Conservation (phyloP, 228 moss, liverwort and hornwort genomes). For the Sphagnum magellanicum region DNA sequence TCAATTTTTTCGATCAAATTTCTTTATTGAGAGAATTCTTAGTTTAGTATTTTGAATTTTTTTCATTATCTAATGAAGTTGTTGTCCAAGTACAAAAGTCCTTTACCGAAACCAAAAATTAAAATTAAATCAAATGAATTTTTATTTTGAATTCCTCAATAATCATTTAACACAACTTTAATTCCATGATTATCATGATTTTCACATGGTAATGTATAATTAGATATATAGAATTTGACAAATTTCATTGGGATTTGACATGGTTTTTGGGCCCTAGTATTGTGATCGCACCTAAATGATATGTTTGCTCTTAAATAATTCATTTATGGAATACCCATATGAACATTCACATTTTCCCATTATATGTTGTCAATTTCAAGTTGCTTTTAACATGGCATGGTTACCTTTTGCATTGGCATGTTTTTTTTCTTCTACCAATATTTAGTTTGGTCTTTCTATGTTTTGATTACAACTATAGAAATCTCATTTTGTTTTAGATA, state of each 20-base stretch:
- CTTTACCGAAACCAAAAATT: slow-evolving; percentile 13
- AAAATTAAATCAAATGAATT: too few species aligned
- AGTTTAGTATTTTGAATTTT: too few species aligned
- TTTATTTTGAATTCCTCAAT: too few species aligned
- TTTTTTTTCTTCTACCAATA: not conserved
- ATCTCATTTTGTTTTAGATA: slow-evolving; percentile 24
- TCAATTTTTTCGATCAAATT: too few species aligned
- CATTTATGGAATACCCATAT: slow-evolving; percentile 70
- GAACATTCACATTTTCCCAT: slow-evolving; percentile 66
- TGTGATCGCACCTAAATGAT: slow-evolving; percentile 42
- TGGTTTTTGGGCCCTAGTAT: too few species aligned
- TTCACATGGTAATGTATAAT: too few species aligned
- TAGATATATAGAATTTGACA: too few species aligned
- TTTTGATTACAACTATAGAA: not conserved
- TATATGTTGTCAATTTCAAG: slow-evolving; percentile 68
- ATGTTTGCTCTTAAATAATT: slow-evolving; percentile 36
- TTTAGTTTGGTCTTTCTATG: not conserved
- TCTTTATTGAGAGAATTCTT: too few species aligned
- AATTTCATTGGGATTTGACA: too few species aligned
- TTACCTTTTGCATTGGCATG: slow-evolving; percentile 14
- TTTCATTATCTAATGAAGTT: too few species aligned
- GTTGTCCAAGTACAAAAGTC: slow-evolving; percentile 38
- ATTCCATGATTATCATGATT: too few species aligned
- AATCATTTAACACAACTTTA: too few species aligned
- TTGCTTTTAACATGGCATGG: slow-evolving; percentile 48